A percentile compares a stretch with the other conserved stretches of the same genome.
phyloP scores from a whole-genome alignment of 805 yeast species.

The Wickerhamomyces chambardii region DNA sequence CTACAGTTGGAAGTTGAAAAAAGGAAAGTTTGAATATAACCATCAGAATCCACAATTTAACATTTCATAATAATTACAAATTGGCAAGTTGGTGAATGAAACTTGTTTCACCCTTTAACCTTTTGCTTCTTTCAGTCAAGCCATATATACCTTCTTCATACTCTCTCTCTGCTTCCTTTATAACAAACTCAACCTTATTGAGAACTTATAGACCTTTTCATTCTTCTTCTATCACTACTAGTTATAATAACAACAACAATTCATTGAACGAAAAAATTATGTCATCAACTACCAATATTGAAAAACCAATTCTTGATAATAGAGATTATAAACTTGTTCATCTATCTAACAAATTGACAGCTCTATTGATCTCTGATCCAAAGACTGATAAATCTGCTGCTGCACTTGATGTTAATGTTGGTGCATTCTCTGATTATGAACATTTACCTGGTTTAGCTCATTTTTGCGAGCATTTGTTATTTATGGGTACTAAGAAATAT shows the following conservation, averaged over 20 bases:
- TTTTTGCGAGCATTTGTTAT: conserved; percentile 64
- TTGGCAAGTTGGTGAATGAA: too few species aligned
- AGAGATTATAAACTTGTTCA: conserved; percentile 62
- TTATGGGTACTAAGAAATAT: conserved; percentile 75
- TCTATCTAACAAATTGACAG: conserved; percentile 48
- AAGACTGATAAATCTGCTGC: conserved; percentile 72
- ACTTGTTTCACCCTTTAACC: too few species aligned
- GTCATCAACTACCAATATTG: conserved; percentile 12
- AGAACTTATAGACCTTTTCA: too few species aligned
- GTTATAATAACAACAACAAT: conserved; percentile 3
- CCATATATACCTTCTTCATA: too few species aligned
- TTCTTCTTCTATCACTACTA: not conserved
- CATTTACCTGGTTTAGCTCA: conserved; percentile 70
- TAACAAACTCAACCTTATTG: too few species aligned
- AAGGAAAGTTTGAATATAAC: too few species aligned
- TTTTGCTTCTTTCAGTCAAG: too few species aligned
- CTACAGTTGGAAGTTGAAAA: too few species aligned
- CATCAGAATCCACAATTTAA: too few species aligned
- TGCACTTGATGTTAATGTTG: conserved; percentile 70
- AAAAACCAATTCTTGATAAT: conserved; percentile 52
- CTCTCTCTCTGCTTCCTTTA: too few species aligned
- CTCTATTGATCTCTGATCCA: conserved; percentile 58
- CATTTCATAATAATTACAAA: too few species aligned
- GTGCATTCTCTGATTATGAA: conserved; percentile 63
- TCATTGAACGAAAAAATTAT: conserved; percentile 6